These are phyloP conservation scores for Hypoxylon trugodes DNA, from an alignment of 495 filamentous ascomycete genomes.

Conservation along the genomic window DNA sequence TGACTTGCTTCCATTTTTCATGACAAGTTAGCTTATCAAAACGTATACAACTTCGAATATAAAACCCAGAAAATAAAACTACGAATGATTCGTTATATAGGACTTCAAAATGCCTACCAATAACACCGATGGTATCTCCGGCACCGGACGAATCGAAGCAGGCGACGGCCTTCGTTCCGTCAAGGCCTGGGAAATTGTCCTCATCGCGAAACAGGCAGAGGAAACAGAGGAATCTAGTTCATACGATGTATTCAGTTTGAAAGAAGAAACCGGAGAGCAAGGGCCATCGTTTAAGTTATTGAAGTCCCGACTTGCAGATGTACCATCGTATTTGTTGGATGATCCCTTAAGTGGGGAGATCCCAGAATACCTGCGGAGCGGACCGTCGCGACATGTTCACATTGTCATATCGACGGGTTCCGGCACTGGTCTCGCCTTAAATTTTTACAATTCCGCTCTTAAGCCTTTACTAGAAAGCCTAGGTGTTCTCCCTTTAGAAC, in stretches of 20 bases:
- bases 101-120: slow-evolving; percentile 16
- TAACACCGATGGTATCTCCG: slow-evolving; percentile 13
- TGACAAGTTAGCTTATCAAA: background rate
- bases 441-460: slow-evolving; percentile 65
- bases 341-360: slow-evolving; percentile 41
- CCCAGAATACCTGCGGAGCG: slow-evolving; percentile 47
- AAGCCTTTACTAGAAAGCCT: slow-evolving; percentile 63
- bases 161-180: slow-evolving; percentile 4
- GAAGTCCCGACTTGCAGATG: slow-evolving; percentile 11
- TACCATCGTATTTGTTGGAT: slow-evolving; percentile 47
- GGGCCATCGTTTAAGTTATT: slow-evolving; percentile 44
- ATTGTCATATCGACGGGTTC: slow-evolving; percentile 78
- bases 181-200: slow-evolving; percentile 49
- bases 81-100: background rate
- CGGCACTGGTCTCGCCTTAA: slow-evolving; percentile 68
- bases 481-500: slow-evolving; percentile 10
- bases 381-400: slow-evolving; percentile 53
- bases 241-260: slow-evolving; percentile 50
- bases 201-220: slow-evolving; percentile 31
- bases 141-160: slow-evolving; percentile 2
- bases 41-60: background rate
- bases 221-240: background rate
- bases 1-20: background rate
- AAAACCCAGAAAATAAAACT: background rate
- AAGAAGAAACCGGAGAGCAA: slow-evolving; percentile 34